A percentile compares a stretch with the other conserved stretches of the same genome.
phyloP scores from a whole-genome alignment of 2,329 filamentous ascomycete genomes.

The Ophiosphaerella narmari region DNA sequence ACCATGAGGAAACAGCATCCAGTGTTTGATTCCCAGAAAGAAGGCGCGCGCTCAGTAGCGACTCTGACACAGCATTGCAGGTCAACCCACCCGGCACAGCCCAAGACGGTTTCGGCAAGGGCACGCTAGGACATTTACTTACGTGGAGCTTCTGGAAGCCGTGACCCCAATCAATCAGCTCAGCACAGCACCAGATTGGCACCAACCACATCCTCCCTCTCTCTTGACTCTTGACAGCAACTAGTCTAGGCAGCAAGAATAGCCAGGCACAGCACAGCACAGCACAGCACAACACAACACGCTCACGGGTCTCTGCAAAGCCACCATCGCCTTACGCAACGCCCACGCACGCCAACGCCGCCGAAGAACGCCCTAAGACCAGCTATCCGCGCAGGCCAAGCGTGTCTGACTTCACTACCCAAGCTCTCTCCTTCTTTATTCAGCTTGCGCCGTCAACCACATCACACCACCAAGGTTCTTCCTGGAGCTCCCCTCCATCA shows the following conservation, averaged over 20 bases:
- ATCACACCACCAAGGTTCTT: constrained; percentile 4
- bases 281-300: neutral
- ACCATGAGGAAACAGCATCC: constrained; percentile 27
- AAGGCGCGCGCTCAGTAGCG: constrained; percentile 8
- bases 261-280: neutral
- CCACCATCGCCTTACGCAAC: constrained; percentile 37
- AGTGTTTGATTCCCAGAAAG: constrained; percentile 22
- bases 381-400: constrained; percentile 6
- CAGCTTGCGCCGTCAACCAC: constrained; percentile 31
- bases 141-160: constrained; percentile 43
- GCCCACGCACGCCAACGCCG: constrained; percentile 26
- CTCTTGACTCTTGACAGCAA: constrained; percentile 5
- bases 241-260: constrained; percentile 23
- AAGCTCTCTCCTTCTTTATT: constrained; percentile 20
- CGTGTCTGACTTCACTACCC: constrained; percentile 22
- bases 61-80: no score
- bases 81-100: constrained; percentile 12
- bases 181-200: constrained; percentile 18
- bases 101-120: constrained; percentile 33
- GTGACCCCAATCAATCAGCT: constrained; percentile 28
- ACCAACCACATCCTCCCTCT: constrained; percentile 10
- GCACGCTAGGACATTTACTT: constrained; percentile 19
- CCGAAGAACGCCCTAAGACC: constrained; percentile 7
- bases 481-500: constrained; percentile 5
- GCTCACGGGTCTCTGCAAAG: constrained; percentile 28